phyloP scores from a whole-genome alignment of 768 basidiomycete species.

The Leccinum incarnatum region DNA sequence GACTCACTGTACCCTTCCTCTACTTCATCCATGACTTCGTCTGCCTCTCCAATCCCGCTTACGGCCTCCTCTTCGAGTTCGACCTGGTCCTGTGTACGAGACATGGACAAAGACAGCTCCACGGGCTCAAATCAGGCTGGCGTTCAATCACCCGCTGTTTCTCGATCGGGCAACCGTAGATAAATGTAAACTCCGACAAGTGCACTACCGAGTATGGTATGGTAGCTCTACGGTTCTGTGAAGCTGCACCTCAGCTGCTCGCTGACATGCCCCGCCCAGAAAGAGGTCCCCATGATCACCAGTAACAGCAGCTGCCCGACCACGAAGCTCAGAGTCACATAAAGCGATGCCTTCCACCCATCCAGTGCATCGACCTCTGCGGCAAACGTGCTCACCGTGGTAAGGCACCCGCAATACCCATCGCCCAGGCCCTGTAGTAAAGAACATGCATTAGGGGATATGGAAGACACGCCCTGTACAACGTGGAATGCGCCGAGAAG shows the following conservation, averaged over 20 bases:
- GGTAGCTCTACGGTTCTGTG: conserved; percentile 5
- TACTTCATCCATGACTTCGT: conserved; percentile 75
- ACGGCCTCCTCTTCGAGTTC: conserved; percentile 59
- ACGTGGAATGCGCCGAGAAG: conserved; percentile 73
- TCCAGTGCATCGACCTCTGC: conserved; percentile 67
- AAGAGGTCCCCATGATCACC: conserved; percentile 67
- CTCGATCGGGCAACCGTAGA: conserved; percentile 28
- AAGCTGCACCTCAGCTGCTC: conserved; percentile 53
- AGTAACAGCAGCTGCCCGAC: conserved; percentile 68
- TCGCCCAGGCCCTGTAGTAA: conserved; percentile 81
- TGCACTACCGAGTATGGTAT: not conserved
- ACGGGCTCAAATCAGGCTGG: conserved; percentile 25
- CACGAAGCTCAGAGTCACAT: conserved; percentile 66
- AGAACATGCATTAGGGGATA: conserved; percentile 57
- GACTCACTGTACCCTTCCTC: conserved; percentile 77
- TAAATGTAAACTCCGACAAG: conserved; percentile 32
- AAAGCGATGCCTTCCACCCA: conserved; percentile 59
- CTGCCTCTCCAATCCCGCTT: conserved; percentile 58
- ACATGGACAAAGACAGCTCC: conserved; percentile 36
- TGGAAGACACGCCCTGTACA: conserved; percentile 51
- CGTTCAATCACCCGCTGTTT: conserved; percentile 12
- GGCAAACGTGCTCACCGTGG: conserved; percentile 91
- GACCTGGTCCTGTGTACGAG: conserved; percentile 41
- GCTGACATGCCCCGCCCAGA: conserved; percentile 47
- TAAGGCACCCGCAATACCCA: conserved; percentile 94